Evolutionary conservation across 2,329 filamentous ascomycete species (phyloP).

Genomic region (Exophiala mesophila): DNA sequence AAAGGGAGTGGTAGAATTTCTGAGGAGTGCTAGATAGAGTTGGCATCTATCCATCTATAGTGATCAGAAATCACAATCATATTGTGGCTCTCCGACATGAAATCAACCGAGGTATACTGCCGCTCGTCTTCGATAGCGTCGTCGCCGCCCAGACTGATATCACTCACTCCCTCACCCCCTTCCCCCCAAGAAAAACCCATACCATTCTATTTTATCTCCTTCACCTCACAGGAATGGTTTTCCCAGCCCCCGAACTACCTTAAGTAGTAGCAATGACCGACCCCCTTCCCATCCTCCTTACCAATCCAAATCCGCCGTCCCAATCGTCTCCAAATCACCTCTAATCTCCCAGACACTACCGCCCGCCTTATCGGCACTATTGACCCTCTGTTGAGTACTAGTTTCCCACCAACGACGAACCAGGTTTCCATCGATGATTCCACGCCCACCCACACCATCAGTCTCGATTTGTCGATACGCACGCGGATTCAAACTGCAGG

Average conservation of each 20-base stretch:
- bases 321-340: slow-evolving; percentile 62
- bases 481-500: slow-evolving; percentile 76
- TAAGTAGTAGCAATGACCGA: no score
- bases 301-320: slow-evolving; percentile 55
- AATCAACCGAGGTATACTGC: no score
- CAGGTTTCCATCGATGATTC: slow-evolving; percentile 73
- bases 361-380: slow-evolving; percentile 71
- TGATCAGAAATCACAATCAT: no score
- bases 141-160: no score
- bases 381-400: slow-evolving; percentile 63
- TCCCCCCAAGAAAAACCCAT: no score
- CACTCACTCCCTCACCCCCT: no score
- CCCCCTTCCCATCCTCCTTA: slow-evolving; percentile 8
- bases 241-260: no score
- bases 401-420: slow-evolving; percentile 71
- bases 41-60: no score
- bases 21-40: slow-evolving; percentile 53
- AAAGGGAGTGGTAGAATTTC: slow-evolving; percentile 75
- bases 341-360: slow-evolving; percentile 60
- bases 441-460: slow-evolving; percentile 50
- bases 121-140: no score
- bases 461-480: slow-evolving; percentile 62
- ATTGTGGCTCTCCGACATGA: no score
- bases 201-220: no score
- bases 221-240: no score